A percentile compares a stretch with the other conserved stretches of the same genome.
Conservation (phyloP, 2,329 filamentous ascomycete genomes). For the Spiromastix sp. region DNA sequence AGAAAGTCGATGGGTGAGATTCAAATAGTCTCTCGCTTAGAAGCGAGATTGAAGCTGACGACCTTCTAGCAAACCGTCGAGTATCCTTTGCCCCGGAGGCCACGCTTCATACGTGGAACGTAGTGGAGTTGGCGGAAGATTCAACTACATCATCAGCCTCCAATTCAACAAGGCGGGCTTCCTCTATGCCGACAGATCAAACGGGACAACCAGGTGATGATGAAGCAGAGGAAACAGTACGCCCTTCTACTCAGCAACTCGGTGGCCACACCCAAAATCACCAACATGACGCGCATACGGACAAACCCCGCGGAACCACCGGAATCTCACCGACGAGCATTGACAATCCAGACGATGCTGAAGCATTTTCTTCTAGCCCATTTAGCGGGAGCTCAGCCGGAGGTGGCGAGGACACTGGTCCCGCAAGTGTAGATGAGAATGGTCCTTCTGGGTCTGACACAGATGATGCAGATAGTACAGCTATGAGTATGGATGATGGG, state of each 20-base stretch:
- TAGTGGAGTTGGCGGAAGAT: conserved; percentile 79
- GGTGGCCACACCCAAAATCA: conserved; percentile 11
- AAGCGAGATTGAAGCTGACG: neutral
- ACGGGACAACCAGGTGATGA: neutral
- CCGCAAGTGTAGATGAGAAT: conserved; percentile 36
- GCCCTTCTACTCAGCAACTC: neutral
- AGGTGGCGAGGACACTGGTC: conserved; percentile 35
- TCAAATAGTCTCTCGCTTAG: no score
- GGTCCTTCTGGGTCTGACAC: conserved; percentile 39
- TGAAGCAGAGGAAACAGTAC: neutral
- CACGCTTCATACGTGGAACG: conserved; percentile 93
- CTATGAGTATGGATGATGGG: conserved; percentile 73
- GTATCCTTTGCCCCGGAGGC: conserved; percentile 97
- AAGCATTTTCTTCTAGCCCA: conserved; percentile 65
- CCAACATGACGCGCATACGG: no score
- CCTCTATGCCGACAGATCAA: conserved; percentile 45
- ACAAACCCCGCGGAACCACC: conserved; percentile 46
- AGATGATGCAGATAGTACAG: conserved; percentile 62
- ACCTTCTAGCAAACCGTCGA: conserved; percentile 59
- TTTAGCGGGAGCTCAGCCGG: conserved; percentile 52
- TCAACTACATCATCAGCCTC: conserved; percentile 67
- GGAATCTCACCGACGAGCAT: conserved; percentile 55
- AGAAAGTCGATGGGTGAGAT: conserved; percentile 69
- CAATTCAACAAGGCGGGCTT: conserved; percentile 64
- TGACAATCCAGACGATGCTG: conserved; percentile 55